Conservation (phyloP, 176 grass and related monocot species). For the Triticum urartu region DNA sequence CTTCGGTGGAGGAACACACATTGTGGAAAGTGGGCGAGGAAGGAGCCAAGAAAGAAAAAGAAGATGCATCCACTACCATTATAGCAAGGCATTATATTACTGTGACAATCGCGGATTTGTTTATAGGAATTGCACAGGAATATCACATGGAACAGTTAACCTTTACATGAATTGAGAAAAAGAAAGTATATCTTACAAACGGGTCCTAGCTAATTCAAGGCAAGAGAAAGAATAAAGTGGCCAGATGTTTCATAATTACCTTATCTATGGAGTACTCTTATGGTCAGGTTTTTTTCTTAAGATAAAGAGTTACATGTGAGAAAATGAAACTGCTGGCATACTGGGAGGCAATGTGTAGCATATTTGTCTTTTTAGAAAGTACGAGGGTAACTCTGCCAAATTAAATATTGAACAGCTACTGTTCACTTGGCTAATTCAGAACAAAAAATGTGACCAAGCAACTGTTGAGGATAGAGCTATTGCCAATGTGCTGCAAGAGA, state of each 20-base stretch:
- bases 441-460: background rate
- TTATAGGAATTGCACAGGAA: background rate
- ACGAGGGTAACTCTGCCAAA: background rate
- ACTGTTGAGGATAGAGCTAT: background rate
- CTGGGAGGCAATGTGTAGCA: background rate
- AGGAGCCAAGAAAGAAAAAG: background rate
- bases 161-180: background rate
- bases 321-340: background rate
- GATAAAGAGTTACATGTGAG: background rate
- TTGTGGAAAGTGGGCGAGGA: conserved; percentile 11
- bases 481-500: background rate
- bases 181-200: background rate
- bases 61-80: conserved; percentile 2
- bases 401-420: background rate
- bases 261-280: background rate
- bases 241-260: background rate
- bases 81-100: background rate
- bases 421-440: background rate
- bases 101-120: background rate
- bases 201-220: background rate
- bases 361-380: background rate
- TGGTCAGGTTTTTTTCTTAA: background rate
- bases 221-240: background rate
- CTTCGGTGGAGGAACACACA: conserved; percentile 29
- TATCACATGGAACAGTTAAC: background rate